These are phyloP conservation scores for Gastrodia elata DNA, from an alignment of 106 monocot genomes.

Conservation along the genomic window DNA sequence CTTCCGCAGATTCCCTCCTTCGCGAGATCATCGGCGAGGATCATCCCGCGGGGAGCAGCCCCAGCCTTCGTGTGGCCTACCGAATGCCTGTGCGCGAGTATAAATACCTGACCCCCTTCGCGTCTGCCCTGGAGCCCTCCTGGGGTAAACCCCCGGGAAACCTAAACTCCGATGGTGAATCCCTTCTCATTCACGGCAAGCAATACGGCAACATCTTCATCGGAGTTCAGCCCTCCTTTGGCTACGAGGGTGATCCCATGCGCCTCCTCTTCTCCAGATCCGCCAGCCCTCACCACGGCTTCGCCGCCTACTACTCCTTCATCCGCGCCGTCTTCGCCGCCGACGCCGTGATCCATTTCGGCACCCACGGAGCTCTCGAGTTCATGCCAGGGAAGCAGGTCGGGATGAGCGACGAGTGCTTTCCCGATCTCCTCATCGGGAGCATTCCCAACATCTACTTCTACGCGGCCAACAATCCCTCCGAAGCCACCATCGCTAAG, in stretches of 20 bases:
- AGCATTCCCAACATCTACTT: slow-evolving; percentile 75
- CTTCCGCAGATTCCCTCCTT: slow-evolving; percentile 44
- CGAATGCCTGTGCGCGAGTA: slow-evolving; percentile 66
- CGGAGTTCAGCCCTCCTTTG: slow-evolving; percentile 69
- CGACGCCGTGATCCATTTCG: slow-evolving; percentile 70
- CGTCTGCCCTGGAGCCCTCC: slow-evolving; percentile 39
- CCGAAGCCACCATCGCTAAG: slow-evolving; percentile 69
- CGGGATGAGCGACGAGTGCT: slow-evolving; percentile 73
- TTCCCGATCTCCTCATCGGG: slow-evolving; percentile 61
- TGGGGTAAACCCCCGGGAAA: slow-evolving; percentile 80
- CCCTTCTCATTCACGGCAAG: slow-evolving; percentile 61
- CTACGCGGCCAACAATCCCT: slow-evolving; percentile 75
- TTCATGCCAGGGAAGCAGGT: slow-evolving; percentile 85
- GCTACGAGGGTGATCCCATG: slow-evolving; percentile 76
- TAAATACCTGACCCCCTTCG: slow-evolving; percentile 51
- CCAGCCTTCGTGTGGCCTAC: slow-evolving; percentile 61
- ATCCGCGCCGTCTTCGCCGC: slow-evolving; percentile 61
- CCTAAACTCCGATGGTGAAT: slow-evolving; percentile 67
- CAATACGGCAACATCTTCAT: slow-evolving; percentile 72
- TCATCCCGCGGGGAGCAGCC: slow-evolving; percentile 63
- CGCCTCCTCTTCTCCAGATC: slow-evolving; percentile 71
- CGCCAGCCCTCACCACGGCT: slow-evolving; percentile 70
- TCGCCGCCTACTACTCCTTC: slow-evolving; percentile 66
- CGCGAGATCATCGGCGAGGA: slow-evolving; percentile 67
- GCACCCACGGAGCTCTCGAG: slow-evolving; percentile 64